Percentiles rank a stretch among this genome's conserved stretches.
phyloP scores from a whole-genome alignment of 83 land plant species.

The Picea mariana region DNA sequence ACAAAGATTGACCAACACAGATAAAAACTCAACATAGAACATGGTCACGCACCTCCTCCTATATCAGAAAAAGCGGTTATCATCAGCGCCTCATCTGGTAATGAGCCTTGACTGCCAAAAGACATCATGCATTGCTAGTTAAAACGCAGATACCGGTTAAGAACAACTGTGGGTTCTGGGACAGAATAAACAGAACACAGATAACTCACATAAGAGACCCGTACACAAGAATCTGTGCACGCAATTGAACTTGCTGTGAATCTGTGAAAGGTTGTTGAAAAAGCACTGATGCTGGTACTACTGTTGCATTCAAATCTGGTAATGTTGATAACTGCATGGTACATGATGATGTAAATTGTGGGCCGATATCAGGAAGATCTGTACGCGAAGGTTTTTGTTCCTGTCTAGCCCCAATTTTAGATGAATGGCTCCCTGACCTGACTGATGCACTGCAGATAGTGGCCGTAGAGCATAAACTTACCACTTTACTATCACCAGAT shows the following conservation, averaged over 20 bases:
- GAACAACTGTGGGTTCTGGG: neutral
- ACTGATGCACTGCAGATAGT: neutral
- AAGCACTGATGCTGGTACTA: too few species aligned
- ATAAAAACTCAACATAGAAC: neutral
- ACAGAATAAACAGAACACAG: neutral
- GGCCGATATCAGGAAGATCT: slow-evolving; percentile 13
- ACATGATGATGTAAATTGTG: slow-evolving; percentile 25
- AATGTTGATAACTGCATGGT: slow-evolving; percentile 23
- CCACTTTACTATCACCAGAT: neutral
- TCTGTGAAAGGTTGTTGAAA: slow-evolving; percentile 75
- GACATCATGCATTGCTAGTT: neutral
- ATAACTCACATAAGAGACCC: slow-evolving; percentile 81
- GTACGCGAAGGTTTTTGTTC: slow-evolving; percentile 15
- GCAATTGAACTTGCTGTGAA: slow-evolving; percentile 77
- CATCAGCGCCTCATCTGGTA: slow-evolving; percentile 86
- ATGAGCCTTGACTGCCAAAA: slow-evolving; percentile 66
- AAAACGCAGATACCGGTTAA: neutral
- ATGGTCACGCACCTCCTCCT: slow-evolving; percentile 36
- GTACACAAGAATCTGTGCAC: slow-evolving; percentile 90
- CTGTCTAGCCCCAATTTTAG: slow-evolving; percentile 11
- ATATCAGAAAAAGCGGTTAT: slow-evolving; percentile 74
- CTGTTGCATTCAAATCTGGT: too few species aligned
- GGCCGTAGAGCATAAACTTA: neutral
- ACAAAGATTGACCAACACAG: slow-evolving; percentile 8
- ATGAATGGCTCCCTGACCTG: slow-evolving; percentile 1